phyloP scores from a whole-genome alignment of 306 rosid genomes.

The Cyamopsis tetragonoloba region DNA sequence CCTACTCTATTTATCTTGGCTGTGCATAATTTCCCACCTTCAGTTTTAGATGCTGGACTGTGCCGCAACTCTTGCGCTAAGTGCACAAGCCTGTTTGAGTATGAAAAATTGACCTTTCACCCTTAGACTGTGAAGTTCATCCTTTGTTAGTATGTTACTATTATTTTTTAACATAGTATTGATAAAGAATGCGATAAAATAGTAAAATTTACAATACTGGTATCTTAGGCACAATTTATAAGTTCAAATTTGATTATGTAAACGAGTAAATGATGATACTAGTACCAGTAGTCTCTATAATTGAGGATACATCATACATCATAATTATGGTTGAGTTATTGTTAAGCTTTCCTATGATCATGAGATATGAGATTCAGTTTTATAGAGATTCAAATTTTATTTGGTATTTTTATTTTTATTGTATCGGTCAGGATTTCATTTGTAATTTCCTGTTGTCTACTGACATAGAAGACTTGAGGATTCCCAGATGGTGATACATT shows the following conservation, averaged over 20 bases:
- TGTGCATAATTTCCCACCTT: too few relatives aligned
- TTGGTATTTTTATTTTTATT: constrained; percentile 10
- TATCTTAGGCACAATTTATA: background rate
- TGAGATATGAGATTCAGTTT: background rate
- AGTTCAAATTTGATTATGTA: background rate
- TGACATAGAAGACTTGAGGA: background rate
- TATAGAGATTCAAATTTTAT: background rate
- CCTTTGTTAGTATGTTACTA: too few relatives aligned
- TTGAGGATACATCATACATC: background rate
- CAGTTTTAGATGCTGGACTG: too few relatives aligned
- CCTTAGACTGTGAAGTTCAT: background rate
- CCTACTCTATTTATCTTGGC: too few relatives aligned
- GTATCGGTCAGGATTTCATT: background rate
- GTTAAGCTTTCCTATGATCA: background rate
- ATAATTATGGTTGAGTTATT: background rate
- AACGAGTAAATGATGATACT: background rate
- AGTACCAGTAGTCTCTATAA: background rate
- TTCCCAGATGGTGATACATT: background rate
- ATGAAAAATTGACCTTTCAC: background rate
- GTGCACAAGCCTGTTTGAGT: too few relatives aligned
- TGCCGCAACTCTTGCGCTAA: too few relatives aligned
- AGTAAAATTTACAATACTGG: background rate
- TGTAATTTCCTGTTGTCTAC: background rate
- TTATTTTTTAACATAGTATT: background rate
- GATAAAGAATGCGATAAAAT: background rate